Conservation (phyloP, 495 filamentous ascomycete genomes). For the Zalerion maritima region DNA sequence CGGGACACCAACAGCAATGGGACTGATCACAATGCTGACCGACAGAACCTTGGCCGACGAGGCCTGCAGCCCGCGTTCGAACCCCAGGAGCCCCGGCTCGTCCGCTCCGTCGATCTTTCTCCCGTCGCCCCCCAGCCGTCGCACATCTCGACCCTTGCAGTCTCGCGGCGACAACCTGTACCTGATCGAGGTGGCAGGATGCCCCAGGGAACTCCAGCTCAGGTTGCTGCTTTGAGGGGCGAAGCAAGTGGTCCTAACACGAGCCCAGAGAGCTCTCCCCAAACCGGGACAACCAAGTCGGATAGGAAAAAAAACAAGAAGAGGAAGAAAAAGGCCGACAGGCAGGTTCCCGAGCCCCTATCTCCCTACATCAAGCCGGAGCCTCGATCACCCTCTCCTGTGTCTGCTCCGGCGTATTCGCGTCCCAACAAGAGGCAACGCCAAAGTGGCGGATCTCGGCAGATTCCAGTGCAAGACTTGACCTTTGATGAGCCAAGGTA, state of each 20-base stretch:
- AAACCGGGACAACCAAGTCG: constrained; percentile 18
- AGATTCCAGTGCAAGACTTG: constrained; percentile 19
- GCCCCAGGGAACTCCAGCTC: constrained; percentile 25
- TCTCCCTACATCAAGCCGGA: constrained; percentile 71
- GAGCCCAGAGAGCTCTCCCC: constrained; percentile 38
- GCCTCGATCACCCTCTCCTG: constrained; percentile 67
- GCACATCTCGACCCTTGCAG: constrained; percentile 62
- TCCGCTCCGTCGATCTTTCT: constrained; percentile 38
- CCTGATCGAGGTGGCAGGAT: constrained; percentile 18
- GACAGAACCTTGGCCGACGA: constrained; percentile 15
- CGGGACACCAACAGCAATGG: constrained; percentile 26
- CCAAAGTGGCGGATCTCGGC: constrained; percentile 27
- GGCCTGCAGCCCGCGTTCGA: constrained; percentile 18
- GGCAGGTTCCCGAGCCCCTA: constrained; percentile 19
- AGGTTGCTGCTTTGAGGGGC: constrained; percentile 35
- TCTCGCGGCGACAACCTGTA: constrained; percentile 42
- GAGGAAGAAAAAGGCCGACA: constrained; percentile 33
- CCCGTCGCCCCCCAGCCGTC: constrained; percentile 72
- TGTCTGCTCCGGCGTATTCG: constrained; percentile 37
- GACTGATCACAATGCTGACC: constrained; percentile 19
- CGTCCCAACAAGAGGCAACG: constrained; percentile 38
- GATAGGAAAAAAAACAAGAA: constrained; percentile 35
- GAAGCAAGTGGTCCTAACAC: constrained; percentile 22
- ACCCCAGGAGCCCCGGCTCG: constrained; percentile 19
- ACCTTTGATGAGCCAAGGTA: constrained; percentile 29